These are phyloP conservation scores for Lachancea sp. DNA, from an alignment of 805 yeast genomes.

Conservation along the genomic window DNA sequence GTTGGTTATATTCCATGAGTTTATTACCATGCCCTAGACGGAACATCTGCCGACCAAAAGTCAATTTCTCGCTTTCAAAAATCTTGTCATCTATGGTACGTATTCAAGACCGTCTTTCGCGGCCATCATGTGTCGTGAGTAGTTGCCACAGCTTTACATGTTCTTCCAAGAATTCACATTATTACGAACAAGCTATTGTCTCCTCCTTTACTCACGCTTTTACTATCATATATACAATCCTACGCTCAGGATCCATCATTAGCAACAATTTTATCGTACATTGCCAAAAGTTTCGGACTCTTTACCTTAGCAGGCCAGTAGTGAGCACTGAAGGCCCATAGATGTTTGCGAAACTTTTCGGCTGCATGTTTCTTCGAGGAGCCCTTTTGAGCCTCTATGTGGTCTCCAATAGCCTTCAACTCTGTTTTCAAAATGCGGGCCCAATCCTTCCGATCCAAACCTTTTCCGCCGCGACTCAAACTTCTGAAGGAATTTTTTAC, in stretches of 20 bases:
- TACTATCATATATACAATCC: background rate
- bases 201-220: background rate
- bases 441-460: conserved; percentile 72
- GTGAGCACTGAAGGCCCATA: conserved; percentile 78
- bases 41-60: too few relatives aligned
- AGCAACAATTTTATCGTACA: conserved; percentile 56
- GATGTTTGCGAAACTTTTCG: conserved; percentile 48
- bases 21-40: too few relatives aligned
- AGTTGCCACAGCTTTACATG: too few relatives aligned
- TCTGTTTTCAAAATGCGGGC: conserved; percentile 63
- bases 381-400: conserved; percentile 42
- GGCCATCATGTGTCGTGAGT: too few relatives aligned
- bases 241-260: background rate
- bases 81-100: too few relatives aligned
- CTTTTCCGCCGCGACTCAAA: conserved; percentile 64
- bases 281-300: conserved; percentile 60
- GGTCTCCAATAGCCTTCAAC: conserved; percentile 65
- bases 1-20: too few relatives aligned
- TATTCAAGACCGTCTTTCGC: too few relatives aligned
- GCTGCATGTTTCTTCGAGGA: conserved; percentile 27
- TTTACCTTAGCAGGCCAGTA: conserved; percentile 89
- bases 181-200: too few relatives aligned
- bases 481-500: conserved; percentile 60
- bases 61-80: too few relatives aligned
- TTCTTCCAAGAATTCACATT: too few relatives aligned